Evolutionary conservation across 768 basidiomycete genomes (phyloP).

Genomic region (Rhodotorula kratochvilovae): DNA sequence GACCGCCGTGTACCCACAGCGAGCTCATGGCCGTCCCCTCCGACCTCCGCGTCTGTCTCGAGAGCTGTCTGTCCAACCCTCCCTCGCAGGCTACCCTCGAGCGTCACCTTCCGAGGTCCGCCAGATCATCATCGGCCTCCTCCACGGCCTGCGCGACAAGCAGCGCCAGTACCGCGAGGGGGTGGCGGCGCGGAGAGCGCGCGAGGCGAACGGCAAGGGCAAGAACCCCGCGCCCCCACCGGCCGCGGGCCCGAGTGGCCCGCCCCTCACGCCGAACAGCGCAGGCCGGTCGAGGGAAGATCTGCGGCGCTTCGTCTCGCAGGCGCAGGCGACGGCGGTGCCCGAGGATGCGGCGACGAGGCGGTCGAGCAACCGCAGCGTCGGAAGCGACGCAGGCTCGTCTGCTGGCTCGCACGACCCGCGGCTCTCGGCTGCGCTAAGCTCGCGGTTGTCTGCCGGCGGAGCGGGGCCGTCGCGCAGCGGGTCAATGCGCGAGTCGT

Average conservation of each 20-base stretch:
- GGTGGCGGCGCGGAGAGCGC: slow-evolving; percentile 16
- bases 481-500: slow-evolving; percentile 10
- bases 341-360: background rate
- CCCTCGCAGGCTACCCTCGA: slow-evolving; percentile 79
- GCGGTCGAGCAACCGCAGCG: slow-evolving; percentile 4
- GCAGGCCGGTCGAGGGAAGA: slow-evolving; percentile 54
- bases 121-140: slow-evolving; percentile 82
- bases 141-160: slow-evolving; percentile 87
- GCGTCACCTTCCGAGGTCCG: slow-evolving; percentile 80
- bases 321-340: slow-evolving; percentile 9
- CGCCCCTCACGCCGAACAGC: slow-evolving; percentile 22
- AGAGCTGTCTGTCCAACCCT: slow-evolving; percentile 83
- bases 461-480: background rate
- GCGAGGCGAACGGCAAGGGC: slow-evolving; percentile 7
- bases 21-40: slow-evolving; percentile 83
- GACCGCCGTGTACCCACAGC: slow-evolving; percentile 50
- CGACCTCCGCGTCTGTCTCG: slow-evolving; percentile 80
- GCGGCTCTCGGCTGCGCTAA: background rate
- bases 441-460: background rate
- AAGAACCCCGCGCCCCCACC: background rate
- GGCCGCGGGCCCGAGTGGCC: slow-evolving; percentile 7
- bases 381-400: background rate
- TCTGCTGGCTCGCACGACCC: background rate
- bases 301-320: slow-evolving; percentile 58
- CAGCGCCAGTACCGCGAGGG: slow-evolving; percentile 73